Percentiles rank a stretch among this genome's conserved stretches.
phyloP scores from a whole-genome alignment of 805 yeast species.

The Yamadazyma kitorensis region DNA sequence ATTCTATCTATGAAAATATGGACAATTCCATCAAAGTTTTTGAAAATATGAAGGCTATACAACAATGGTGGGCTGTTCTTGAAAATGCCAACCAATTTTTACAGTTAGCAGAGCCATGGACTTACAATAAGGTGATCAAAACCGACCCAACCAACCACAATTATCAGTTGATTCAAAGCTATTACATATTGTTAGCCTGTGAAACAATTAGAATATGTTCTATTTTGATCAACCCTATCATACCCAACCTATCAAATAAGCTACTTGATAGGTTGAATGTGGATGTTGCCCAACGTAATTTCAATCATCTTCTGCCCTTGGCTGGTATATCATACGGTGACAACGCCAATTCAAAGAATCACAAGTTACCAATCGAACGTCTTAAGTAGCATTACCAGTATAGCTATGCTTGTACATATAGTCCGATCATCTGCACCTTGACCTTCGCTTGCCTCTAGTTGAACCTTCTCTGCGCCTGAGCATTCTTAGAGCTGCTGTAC shows the following conservation, averaged over 20 bases:
- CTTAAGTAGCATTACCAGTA: background rate
- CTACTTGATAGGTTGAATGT: constrained; percentile 68
- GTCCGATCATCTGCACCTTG: no score
- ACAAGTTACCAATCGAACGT: constrained; percentile 48
- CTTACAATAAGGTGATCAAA: constrained; percentile 26
- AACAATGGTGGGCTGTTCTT: constrained; percentile 56
- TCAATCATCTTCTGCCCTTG: constrained; percentile 50
- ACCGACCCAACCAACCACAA: constrained; percentile 1
- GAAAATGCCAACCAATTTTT: constrained; percentile 63
- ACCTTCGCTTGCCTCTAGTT: no score
- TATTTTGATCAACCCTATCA: constrained; percentile 66
- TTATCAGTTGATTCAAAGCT: constrained; percentile 32
- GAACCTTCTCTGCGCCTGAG: no score
- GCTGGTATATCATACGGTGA: constrained; percentile 61
- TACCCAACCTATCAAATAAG: constrained; percentile 59
- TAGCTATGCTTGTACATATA: no score
- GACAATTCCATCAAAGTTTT: constrained; percentile 42
- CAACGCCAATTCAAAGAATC: constrained; percentile 42
- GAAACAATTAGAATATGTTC: constrained; percentile 70
- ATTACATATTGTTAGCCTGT: constrained; percentile 59
- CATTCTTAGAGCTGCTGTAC: no score
- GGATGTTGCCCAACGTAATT: constrained; percentile 32
- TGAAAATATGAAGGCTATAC: constrained; percentile 55
- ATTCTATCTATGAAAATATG: constrained; percentile 38
- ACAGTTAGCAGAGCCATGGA: constrained; percentile 79